These are phyloP conservation scores for Yarrowia galli DNA, from an alignment of 1,139 yeast species.

Conservation along the genomic window DNA sequence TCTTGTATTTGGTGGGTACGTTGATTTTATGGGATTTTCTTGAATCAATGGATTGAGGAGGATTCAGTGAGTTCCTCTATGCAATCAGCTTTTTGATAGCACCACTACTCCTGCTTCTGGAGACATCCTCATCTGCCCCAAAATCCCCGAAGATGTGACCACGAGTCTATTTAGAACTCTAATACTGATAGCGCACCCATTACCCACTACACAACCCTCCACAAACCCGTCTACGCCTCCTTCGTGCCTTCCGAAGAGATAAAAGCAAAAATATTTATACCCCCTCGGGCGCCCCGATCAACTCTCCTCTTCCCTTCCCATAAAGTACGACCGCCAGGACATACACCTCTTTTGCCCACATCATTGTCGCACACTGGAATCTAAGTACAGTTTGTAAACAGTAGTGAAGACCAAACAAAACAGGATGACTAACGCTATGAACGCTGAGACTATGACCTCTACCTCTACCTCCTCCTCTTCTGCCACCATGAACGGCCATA, in stretches of 20 bases:
- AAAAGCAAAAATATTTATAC: constrained; percentile 30
- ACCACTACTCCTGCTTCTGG: not conserved
- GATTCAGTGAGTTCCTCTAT: not conserved
- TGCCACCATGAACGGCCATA: not conserved
- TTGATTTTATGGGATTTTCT: not conserved
- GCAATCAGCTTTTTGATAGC: not conserved
- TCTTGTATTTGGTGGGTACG: not conserved
- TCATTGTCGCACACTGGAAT: constrained; percentile 34
- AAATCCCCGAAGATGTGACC: not conserved
- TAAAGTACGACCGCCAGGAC: constrained; percentile 32
- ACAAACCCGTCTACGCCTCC: constrained; percentile 21
- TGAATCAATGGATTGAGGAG: not conserved
- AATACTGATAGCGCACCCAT: constrained; percentile 10
- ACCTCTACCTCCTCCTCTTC: too few species aligned
- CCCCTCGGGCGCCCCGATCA: constrained; percentile 14
- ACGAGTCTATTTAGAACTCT: not conserved
- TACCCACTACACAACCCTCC: constrained; percentile 2
- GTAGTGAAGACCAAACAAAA: constrained; percentile 9
- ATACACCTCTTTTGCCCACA: constrained; percentile 29
- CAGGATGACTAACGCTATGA: constrained; percentile 26
- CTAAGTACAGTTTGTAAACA: constrained; percentile 35
- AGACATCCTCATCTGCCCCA: not conserved
- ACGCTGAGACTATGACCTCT: constrained; percentile 14
- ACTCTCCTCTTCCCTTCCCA: not conserved
- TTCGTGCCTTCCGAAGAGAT: constrained; percentile 32